Evolutionary conservation across 1,284 basidiomycete species (phyloP), one percentile per base, ranked within the genome.

Genomic region (Cryptococcus neoformans): DNA sequence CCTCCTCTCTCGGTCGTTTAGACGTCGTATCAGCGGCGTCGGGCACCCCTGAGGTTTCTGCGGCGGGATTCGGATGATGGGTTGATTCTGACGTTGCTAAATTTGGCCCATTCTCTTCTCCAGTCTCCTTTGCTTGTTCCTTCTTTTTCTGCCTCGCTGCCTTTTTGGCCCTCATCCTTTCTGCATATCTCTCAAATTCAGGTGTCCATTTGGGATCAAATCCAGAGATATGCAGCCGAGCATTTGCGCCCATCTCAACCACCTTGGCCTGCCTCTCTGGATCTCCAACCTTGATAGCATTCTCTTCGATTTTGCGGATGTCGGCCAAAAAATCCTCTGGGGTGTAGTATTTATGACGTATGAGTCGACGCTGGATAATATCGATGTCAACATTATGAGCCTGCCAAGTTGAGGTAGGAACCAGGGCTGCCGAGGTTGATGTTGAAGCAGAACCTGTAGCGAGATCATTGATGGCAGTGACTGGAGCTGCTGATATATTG

Each of bases 131-230:
- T 61, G 62, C 51, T 28, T 60, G 57, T 37, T 85, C 84, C 36
- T 83, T 80, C 46, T 12, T 59, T 11, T 40, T 82, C 62, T 81
- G 82, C 60, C 81, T 83, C 58, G 70, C 67, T 28, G 62, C 65
- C 58, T 68, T 69, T 90, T 67, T 86, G 78, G 59, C 90, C 79
- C 73, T 87, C 77, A 94, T 89, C 38, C 95, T 81, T 49, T 79
- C 83, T 8, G 89, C 88, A 89, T 95, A 95, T 55, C 89, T 82
- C 73, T 89, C 87, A 73, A 94, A 98, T 72, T 97, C 94, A 36
- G 87, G 68, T 44, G 82, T 81, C 75, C 97, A 90, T 49, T 84
- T 82, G 0, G 84, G 83, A 72, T 99, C 96, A 70, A 97, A 93
- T 66, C 90, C 87, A 60, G 78, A 77, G 55, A 96, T 83, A 78